These are phyloP conservation scores for Nemania abortiva DNA, from an alignment of 2,329 filamentous ascomycete genomes.

Conservation along the genomic window DNA sequence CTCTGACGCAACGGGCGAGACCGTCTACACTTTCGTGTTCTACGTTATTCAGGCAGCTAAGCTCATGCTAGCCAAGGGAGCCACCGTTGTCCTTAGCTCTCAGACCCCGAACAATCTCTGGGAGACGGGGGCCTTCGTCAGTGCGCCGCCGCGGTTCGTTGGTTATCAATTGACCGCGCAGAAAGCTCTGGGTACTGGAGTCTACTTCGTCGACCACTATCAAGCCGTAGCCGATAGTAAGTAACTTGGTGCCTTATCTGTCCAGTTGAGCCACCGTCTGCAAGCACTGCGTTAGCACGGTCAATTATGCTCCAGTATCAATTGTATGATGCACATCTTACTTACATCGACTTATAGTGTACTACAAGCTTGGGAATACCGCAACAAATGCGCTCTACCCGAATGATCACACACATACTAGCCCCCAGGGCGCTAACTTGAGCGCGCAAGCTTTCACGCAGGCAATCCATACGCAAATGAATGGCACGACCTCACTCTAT, in stretches of 20 bases:
- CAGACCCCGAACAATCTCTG: conserved; percentile 73
- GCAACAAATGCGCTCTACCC: conserved; percentile 65
- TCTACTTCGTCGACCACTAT: conserved; percentile 69
- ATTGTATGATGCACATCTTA: not conserved
- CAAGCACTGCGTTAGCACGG: not conserved
- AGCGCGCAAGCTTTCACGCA: conserved; percentile 69
- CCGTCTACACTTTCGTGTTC: conserved; percentile 50
- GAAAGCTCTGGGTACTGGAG: conserved; percentile 45
- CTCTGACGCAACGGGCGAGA: conserved; percentile 50
- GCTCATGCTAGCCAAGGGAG: conserved; percentile 64
- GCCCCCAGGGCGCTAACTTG: conserved; percentile 63
- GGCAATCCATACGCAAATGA: conserved; percentile 51
- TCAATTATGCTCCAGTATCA: not conserved
- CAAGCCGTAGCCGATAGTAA: conserved; percentile 61
- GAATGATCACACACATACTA: conserved; percentile 72
- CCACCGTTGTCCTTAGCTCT: conserved; percentile 68
- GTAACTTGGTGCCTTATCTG: not conserved
- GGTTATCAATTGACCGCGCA: conserved; percentile 56
- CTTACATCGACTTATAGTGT: conserved; percentile 49
- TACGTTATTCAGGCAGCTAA: conserved; percentile 48
- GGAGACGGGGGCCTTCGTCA: conserved; percentile 65
- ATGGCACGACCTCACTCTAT: conserved; percentile 44
- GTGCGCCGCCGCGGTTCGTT: conserved; percentile 66
- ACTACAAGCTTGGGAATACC: conserved; percentile 59
- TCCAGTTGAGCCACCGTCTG: not conserved